Evolutionary conservation across 352 stramenopile genomes (phyloP), one percentile per base, ranked within the genome.

Genomic region (Globisporangium nunn): DNA sequence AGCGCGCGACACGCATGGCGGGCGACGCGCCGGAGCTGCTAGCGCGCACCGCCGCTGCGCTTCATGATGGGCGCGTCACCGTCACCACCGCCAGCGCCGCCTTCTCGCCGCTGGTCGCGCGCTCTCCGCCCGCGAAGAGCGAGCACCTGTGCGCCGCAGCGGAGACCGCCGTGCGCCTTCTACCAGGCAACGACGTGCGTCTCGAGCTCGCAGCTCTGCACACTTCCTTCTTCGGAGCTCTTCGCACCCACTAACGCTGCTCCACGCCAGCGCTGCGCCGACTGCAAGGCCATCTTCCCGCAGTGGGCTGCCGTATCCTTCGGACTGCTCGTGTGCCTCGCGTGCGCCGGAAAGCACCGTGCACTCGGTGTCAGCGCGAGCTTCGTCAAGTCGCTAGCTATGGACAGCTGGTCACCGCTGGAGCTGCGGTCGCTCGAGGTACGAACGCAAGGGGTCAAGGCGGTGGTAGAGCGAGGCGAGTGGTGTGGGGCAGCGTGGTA

Each of bases 281-380:
- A 95, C 62, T 95, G 85, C 70, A 88, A 91, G 64, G 64, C 75
- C 17, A 59, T 88, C 18, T 92, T 72, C 68, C 82, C 85, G 48
- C 79, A 95, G 51, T 95, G 85, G 85, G 77, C 85, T 10, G 80
- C 72, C 29, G 85, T 95, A 33, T 92, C 81, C 2, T 92, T 91
- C 56, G 85, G 85, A n/a, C 65, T 93, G 50, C 65, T 95, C 45
- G 67, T 95, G 33, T 95, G 85, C 54, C 62, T 95, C 43, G 56
- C 49, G 14, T 95, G 85, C 56, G 82, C 85, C 1, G 85, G 85
- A 11, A 79, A 77, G 54, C 85, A 95, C 67, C 81, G 85, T 30
- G 79, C 85, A 15, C 60, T 95, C n/a, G 85, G 85, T 4, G 85
- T 95, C 7, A 69, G 72, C 48, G 78, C 79, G 54, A 93, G 81